These are phyloP conservation scores for Biscogniauxia sp. DNA, from an alignment of 2,329 filamentous ascomycete species.

Conservation along the genomic window DNA sequence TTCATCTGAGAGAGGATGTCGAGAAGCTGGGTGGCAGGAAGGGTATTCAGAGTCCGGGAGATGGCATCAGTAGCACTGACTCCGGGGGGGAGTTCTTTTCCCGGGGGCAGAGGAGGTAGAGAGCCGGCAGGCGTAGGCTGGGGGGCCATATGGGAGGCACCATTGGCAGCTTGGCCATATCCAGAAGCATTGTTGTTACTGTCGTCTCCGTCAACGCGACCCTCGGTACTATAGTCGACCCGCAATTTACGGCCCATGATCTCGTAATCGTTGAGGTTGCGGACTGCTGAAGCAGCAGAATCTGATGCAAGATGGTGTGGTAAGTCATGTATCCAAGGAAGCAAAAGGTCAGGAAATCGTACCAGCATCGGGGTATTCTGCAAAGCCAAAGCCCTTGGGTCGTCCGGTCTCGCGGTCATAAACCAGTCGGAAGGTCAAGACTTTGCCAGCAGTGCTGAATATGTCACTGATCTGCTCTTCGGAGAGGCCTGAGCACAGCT, in stretches of 20 bases:
- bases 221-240: constrained; percentile 95
- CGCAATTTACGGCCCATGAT: constrained; percentile 91
- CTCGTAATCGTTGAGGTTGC: constrained; percentile 93
- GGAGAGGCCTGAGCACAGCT: constrained; percentile 67
- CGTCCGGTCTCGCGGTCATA: constrained; percentile 94
- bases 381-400: constrained; percentile 95
- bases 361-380: constrained; percentile 92
- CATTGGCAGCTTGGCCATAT: constrained; percentile 27
- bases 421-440: constrained; percentile 87
- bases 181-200: constrained; percentile 20
- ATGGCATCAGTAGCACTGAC: constrained; percentile 88
- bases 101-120: constrained; percentile 79
- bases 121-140: constrained; percentile 43
- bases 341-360: constrained; percentile 20
- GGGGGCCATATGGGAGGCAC: constrained; percentile 32
- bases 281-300: constrained; percentile 86
- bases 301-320: constrained; percentile 39
- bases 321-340: constrained; percentile 2
- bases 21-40: constrained; percentile 84
- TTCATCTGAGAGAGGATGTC: constrained; percentile 97
- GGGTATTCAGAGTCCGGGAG: constrained; percentile 81
- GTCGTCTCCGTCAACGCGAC: constrained; percentile 67
- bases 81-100: constrained; percentile 78
- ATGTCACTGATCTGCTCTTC: constrained; percentile 96
- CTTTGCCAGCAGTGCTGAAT: constrained; percentile 84